Evolutionary conservation across 129 eudicot species (phyloP), one percentile per base, ranked within the genome.

Genomic region (Mikania micrantha): DNA sequence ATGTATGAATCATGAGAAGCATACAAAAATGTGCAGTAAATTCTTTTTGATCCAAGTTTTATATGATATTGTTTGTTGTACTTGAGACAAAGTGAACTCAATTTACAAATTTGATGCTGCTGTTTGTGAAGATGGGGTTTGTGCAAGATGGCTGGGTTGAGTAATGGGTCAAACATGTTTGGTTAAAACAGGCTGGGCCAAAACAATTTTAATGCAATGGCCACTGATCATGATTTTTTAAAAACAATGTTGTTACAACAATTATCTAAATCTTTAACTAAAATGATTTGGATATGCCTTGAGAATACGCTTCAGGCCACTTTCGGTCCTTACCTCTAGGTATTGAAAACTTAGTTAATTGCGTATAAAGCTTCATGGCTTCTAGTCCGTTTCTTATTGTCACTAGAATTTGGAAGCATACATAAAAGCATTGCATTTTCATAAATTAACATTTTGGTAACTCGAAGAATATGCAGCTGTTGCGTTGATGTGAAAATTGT

Each of bases 11-110:
- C 78, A 67, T 75, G 80, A 77, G 72, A 63, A 68, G 68, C 75
- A 73, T 71, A 70, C 54, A n/a, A 63, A n/a, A 75, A 79, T 86
- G 88, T 84, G 94, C 85, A 86, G 90, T 66, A 65, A 76, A 81
- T 83, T 80, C 81, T 85, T 83, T 84, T 41, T 60, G 12, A 60
- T 36, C 75, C 57, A 4, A 39, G 44, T 19, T 59, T 48, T 48
- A n/a, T 11, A 3, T 45, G 49, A 31, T 58, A 13, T 19, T 40
- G 58, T 57, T 69, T 59, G 47, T 32, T 59, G 59, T 38, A 40
- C 60, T n/a, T 42, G 44, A 31, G 40, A 54, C 39, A 7, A 22
- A n/a, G n/a, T n/a, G n/a, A n/a, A n/a, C n/a, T n/a, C n/a, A n/a
- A n/a, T n/a, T n/a, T n/a, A n/a, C n/a, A n/a, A n/a, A n/a, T n/a